These are phyloP conservation scores for Stachybotrys elegans DNA, from an alignment of 2,329 filamentous ascomycete genomes.

Conservation along the genomic window DNA sequence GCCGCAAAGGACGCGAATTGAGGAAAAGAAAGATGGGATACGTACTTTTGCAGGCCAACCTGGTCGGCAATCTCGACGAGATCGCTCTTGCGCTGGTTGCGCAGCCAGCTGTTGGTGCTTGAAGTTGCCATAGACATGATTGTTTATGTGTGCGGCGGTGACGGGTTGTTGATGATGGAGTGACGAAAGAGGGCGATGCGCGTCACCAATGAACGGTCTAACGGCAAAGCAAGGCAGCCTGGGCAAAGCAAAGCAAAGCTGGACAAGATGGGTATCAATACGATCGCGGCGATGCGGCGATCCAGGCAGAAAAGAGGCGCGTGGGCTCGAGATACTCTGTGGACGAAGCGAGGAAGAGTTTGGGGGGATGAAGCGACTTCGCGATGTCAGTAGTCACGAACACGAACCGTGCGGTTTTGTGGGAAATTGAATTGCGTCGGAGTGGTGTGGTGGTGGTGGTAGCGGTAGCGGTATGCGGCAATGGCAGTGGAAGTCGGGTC, in stretches of 20 bases:
- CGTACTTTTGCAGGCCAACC: constrained; percentile 69
- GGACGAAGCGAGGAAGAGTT: constrained; percentile 8
- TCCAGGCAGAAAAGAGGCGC: constrained; percentile 3
- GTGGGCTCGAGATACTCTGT: no score
- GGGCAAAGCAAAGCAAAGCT: neutral
- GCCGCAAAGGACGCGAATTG: neutral
- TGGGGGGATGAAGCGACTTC: neutral
- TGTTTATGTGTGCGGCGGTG: neutral
- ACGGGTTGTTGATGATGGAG: neutral
- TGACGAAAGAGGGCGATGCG: neutral
- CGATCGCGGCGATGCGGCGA: constrained; percentile 21
- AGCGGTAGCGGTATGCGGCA: no score
- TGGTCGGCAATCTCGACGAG: constrained; percentile 68
- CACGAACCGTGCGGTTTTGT: constrained; percentile 5
- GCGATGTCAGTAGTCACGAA: constrained; percentile 3
- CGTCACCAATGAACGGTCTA: neutral
- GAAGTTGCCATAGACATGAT: no score
- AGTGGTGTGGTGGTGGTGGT: neutral
- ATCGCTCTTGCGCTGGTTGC: constrained; percentile 76
- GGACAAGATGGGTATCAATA: constrained; percentile 1
- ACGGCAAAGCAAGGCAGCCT: neutral
- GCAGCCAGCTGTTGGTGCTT: constrained; percentile 63
- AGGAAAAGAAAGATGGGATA: constrained; percentile 17
- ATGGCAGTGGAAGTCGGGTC: no score
- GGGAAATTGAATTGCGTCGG: constrained; percentile 3